Evolutionary conservation across 352 stramenopile genomes (phyloP), one percentile per base, ranked within the genome.

Genomic region (Phytophthora pisi): DNA sequence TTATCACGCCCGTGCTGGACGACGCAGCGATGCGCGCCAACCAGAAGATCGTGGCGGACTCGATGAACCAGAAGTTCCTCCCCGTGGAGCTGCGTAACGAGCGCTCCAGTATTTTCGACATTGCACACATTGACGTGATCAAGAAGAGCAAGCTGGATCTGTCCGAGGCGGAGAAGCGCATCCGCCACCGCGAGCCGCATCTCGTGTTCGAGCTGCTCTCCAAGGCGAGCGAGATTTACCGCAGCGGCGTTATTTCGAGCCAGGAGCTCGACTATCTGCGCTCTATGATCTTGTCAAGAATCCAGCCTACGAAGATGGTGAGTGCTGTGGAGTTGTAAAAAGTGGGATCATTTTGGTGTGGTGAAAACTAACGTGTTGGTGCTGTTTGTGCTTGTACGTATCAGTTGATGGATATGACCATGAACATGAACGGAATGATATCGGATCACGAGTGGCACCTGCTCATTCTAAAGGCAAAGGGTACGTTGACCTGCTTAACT

Each of bases 391-490:
- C 36, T n/a, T 42, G 36, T 20, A 11, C 8, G 13, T 38, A 15
- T 31, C 28, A 93, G 85, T 70, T 95, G 34, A 89, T 86, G 43
- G 85, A 93, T 61, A 91, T 87, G 78, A 91, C 86, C 0, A 91
- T 92, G 75, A 90, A 87, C 38, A 93, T 91, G 86, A 82, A 93
- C 64, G 79, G 81, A 20, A 88, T 92, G 67, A 96, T 96, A 47
- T 91, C 88, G 4, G 86, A 96, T 47, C 88, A 96, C 66, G 84
- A 96, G 64, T 96, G 88, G 88, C 87, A 96, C 61, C 73, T 88
- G 47, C 71, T 94, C 18, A 85, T 96, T 36, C 64, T 96, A 8
- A 93, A 93, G 57, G 78, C 81, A 15, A 96, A 94, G 79, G 85
- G 88, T 90, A 51, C 53, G 56, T 46, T 15, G 13, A 18, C 49